These are phyloP conservation scores for Cinnamomum micranthum DNA, from an alignment of 164 flowering plant genomes.

Conservation along the genomic window DNA sequence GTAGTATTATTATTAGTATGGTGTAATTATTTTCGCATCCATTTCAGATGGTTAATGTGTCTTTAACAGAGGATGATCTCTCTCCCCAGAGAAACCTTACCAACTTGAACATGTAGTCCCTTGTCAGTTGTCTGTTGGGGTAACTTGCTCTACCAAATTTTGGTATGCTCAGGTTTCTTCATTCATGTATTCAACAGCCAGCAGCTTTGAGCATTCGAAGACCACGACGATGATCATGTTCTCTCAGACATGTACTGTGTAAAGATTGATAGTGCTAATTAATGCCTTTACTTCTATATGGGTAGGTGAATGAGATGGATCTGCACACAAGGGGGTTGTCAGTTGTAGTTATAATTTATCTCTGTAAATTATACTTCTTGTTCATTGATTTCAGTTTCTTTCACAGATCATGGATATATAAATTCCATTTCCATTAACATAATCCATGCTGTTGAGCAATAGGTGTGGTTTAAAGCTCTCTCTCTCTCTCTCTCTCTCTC, in stretches of 20 bases:
- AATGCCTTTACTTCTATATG: constrained; percentile 3
- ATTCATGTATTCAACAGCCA: constrained; percentile 5
- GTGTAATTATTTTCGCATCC: not conserved
- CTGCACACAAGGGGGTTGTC: not conserved
- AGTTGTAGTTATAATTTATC: not conserved
- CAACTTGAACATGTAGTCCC: not conserved
- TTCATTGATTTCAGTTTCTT: not conserved
- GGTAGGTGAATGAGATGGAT: constrained; percentile 10
- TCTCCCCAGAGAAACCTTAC: no score
- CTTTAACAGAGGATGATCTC: not conserved
- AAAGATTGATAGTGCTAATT: constrained; percentile 20
- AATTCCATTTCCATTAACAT: not conserved
- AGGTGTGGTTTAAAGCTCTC: no score
- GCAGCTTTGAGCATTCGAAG: not conserved
- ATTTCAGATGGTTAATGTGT: not conserved
- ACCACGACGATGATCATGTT: no score
- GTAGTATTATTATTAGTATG: not conserved
- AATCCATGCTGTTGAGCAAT: no score
- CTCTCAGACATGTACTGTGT: constrained; percentile 8
- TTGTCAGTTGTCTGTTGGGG: not conserved
- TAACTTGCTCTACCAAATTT: not conserved
- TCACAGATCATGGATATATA: constrained; percentile 9
- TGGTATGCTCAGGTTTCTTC: constrained; percentile 12
- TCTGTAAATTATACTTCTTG: constrained; percentile 1
- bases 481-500: no score